Evolutionary conservation across 345 rosid genomes (phyloP), one percentile per base, ranked within the genome.

Genomic region (Arabidopsis arenosa): DNA sequence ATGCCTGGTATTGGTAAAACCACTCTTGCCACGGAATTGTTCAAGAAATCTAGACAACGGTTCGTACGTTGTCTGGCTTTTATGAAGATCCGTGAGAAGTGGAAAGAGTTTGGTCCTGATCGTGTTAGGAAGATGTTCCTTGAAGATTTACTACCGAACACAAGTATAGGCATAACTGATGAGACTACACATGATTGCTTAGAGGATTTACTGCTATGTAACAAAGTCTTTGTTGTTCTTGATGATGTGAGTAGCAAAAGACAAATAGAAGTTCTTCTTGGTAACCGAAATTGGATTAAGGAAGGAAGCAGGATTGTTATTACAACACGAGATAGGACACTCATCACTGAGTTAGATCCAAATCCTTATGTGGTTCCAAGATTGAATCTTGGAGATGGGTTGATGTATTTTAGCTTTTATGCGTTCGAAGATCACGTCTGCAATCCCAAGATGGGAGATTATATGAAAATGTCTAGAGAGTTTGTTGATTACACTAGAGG

Each of bases 401-500:
- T 76, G 12, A 33, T 4, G 63, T 58, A 68, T n/a, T 73, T 82
- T 45, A 15, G 60, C 70, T 37, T 10, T 14, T 23, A 61, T 28
- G 81, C 81, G 6, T 73, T 82, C 0, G 21, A 15, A 18, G 47
- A 9, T 18, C 10, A 30, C 11, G 44, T 41, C 14, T 80, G 78
- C 59, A 4, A 36, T 11, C 57, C 57, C 14, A 44, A 14, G 43
- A 66, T 9, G 37, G 18, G 10, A 33, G 37, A 33, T 15, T 36
- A 32, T 11, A 6, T 18, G 49, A 37, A 62, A 45, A 36, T 81
- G 17, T 63, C 83, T 4, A 66, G 47, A 3, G 44, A 5, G 18
- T 66, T 77, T 26, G 72, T 77, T 14, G 36, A 45, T 52, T 72
- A 79, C 60, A 81, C 75, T 47, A 2, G 65, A 14, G 86, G 88